Evolutionary conservation across 2,329 filamentous ascomycete genomes (phyloP).

Genomic region (Sphaerulina vaccinii): DNA sequence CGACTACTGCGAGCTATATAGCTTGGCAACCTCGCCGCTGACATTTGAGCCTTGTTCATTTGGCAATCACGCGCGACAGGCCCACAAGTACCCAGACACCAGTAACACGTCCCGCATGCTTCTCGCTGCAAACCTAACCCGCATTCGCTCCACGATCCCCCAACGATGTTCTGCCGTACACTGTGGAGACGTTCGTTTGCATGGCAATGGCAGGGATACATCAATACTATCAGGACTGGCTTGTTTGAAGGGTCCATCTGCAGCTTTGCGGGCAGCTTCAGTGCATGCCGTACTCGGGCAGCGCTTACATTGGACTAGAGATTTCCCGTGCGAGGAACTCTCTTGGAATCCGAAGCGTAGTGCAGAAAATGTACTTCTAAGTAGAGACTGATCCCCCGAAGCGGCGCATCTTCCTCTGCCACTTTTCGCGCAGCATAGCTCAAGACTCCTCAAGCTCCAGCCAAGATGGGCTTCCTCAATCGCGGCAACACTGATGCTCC

Average conservation of each 20-base stretch:
- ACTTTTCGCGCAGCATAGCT: constrained; percentile 1
- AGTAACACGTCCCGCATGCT: constrained; percentile 6
- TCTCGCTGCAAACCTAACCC: constrained; percentile 3
- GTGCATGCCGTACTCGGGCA: no score
- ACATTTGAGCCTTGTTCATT: constrained; percentile 1
- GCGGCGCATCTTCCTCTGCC: background rate
- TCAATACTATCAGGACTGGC: no score
- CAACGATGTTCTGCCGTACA: constrained; percentile 1
- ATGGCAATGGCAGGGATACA: background rate
- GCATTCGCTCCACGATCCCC: constrained; percentile 10
- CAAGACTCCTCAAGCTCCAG: constrained; percentile 17
- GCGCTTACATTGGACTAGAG: no score
- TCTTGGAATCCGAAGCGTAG: no score
- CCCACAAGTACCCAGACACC: background rate
- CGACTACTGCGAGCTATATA: constrained; percentile 5
- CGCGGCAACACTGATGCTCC: constrained; percentile 56
- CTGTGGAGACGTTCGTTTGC: background rate
- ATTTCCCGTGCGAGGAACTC: no score
- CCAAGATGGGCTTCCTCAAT: constrained; percentile 30
- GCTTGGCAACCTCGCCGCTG: constrained; percentile 12
- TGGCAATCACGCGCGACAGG: background rate
- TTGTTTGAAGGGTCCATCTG: no score
- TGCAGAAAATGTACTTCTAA: background rate
- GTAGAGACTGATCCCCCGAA: constrained; percentile 4
- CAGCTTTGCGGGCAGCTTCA: no score